Evolutionary conservation across 75 land plant genomes (phyloP).

Genomic region (Cryptomeria japonica): DNA sequence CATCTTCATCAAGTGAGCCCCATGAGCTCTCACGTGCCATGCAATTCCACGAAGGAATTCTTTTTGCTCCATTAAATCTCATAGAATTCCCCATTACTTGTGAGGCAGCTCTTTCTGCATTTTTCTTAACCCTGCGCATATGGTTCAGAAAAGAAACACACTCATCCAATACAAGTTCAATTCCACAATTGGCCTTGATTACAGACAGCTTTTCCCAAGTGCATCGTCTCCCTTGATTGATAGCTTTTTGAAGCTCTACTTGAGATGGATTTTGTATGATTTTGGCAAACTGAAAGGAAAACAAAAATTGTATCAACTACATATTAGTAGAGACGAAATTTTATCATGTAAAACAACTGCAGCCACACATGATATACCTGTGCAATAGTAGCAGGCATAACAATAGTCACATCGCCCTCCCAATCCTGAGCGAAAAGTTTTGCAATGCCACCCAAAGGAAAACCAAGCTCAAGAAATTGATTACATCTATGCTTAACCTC

Average conservation of each 20-base stretch:
- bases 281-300: constrained; percentile 64
- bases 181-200: constrained; percentile 94
- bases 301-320: not conserved
- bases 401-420: constrained; percentile 99
- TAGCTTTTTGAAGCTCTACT: constrained; percentile 84
- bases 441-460: constrained; percentile 85
- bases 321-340: not conserved
- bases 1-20: constrained; percentile 91
- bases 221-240: constrained; percentile 93
- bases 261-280: constrained; percentile 78
- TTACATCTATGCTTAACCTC: constrained; percentile 98
- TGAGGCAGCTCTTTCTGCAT: constrained; percentile 61
- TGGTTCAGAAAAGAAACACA: constrained; percentile 92
- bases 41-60: constrained; percentile 99
- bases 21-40: constrained; percentile 93
- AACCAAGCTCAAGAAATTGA: constrained; percentile 91
- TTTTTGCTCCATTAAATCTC: constrained; percentile 62
- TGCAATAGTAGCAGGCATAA: constrained; percentile 98
- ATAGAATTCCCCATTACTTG: constrained; percentile 38
- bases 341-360: not conserved
- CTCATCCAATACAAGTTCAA: constrained; percentile 91
- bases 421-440: constrained; percentile 98
- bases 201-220: constrained; percentile 98
- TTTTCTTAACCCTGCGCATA: constrained; percentile 74
- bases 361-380: constrained; percentile 63